Percentiles rank a stretch among this genome's conserved stretches.
These are phyloP conservation scores for Eleusine indica DNA, from an alignment of 176 grass and related monocot genomes.

Conservation along the genomic window DNA sequence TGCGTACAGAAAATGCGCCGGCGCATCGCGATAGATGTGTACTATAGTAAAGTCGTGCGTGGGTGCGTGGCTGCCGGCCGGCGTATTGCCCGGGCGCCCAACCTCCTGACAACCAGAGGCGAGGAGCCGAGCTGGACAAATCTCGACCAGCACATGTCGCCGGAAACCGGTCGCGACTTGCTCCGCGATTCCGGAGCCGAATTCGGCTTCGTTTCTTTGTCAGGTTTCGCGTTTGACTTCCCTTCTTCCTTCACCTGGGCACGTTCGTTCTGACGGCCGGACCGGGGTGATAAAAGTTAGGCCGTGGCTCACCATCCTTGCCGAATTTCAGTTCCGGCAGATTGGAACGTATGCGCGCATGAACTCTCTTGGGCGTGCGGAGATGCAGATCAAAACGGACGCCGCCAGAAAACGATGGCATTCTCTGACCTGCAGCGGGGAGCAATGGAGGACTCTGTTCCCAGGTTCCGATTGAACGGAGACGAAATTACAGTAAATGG, in stretches of 20 bases:
- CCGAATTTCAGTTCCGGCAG: constrained; percentile 33
- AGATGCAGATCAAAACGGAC: not conserved
- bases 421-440: not conserved
- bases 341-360: constrained; percentile 3
- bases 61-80: constrained; percentile 29
- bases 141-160: constrained; percentile 37
- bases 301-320: constrained; percentile 9
- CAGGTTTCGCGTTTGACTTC: constrained; percentile 35
- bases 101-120: constrained; percentile 12
- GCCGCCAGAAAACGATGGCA: not conserved
- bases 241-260: not conserved
- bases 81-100: constrained; percentile 28
- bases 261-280: not conserved
- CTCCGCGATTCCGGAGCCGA: not conserved
- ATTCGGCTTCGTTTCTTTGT: constrained; percentile 33
- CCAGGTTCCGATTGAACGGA: not conserved
- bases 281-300: constrained; percentile 25
- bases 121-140: constrained; percentile 21
- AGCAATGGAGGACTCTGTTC: not conserved
- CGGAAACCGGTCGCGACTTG: constrained; percentile 2
- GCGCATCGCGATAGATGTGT: not conserved
- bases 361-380: not conserved
- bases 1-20: constrained; percentile 1
- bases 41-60: not conserved
- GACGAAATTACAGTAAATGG: not conserved